phyloP scores from a whole-genome alignment of 23 red algal genomes.

The Agarophyton chilense region DNA sequence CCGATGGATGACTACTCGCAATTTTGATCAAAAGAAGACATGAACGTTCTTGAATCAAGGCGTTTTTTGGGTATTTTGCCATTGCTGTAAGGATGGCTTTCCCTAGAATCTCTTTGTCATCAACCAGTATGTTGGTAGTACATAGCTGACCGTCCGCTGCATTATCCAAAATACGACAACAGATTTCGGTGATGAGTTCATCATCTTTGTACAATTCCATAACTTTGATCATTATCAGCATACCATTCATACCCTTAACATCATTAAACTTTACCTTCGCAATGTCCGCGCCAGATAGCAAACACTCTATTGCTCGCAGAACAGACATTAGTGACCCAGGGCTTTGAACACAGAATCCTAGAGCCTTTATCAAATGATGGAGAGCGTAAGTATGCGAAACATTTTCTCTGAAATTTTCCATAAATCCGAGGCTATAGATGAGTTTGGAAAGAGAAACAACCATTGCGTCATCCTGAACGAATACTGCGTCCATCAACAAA shows the following conservation, averaged over 20 bases:
- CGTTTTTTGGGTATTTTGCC: constrained; percentile 13
- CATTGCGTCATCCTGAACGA: not conserved
- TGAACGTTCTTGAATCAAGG: constrained; percentile 22
- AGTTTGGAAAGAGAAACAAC: not conserved
- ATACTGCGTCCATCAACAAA: not conserved
- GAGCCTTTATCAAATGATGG: not conserved
- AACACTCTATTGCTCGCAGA: constrained; percentile 3
- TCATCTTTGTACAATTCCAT: not conserved
- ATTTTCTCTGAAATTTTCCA: not conserved
- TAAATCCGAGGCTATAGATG: not conserved
- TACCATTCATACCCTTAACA: constrained; percentile 2
- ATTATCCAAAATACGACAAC: constrained; percentile 47
- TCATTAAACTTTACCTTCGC: constrained; percentile 37
- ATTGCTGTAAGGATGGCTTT: constrained; percentile 8
- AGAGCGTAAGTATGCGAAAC: not conserved
- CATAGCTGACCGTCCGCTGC: constrained; percentile 20
- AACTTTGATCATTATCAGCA: not conserved
- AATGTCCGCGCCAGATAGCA: not conserved
- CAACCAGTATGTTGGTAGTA: not conserved
- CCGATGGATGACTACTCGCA: not conserved
- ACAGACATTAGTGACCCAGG: not conserved
- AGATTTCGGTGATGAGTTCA: not conserved
- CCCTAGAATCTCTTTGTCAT: not conserved
- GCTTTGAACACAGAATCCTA: not conserved
- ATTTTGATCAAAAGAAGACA: constrained; percentile 48